Percentiles rank a stretch among this genome's conserved stretches.
Conservation (phyloP, 495 filamentous ascomycete genomes). For the Stereocaulon alpinum region DNA sequence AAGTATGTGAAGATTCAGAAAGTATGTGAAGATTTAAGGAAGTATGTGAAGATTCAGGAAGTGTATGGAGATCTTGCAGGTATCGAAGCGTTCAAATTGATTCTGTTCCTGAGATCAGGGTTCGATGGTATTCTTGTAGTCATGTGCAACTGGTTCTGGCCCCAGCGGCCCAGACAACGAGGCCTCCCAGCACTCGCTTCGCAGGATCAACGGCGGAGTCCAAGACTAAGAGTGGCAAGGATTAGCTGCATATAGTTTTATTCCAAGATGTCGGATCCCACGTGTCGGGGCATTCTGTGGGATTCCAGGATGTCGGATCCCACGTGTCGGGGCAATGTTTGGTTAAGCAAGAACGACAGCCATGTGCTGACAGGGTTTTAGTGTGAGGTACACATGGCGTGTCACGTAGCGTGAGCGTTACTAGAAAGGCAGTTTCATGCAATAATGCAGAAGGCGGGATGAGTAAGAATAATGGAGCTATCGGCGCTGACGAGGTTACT, state of each 20-base stretch:
- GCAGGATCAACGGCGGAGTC: too few relatives aligned
- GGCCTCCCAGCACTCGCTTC: too few relatives aligned
- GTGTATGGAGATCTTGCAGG: background rate
- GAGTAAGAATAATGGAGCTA: background rate
- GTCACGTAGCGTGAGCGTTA: background rate
- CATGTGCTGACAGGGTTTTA: slow-evolving; percentile 1
- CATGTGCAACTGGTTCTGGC: too few relatives aligned
- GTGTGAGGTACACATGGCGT: background rate
- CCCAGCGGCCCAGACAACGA: too few relatives aligned
- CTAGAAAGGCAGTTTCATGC: background rate
- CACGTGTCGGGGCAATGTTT: background rate
- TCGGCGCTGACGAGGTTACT: background rate
- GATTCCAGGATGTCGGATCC: background rate
- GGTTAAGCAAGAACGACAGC: too few relatives aligned
- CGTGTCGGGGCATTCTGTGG: background rate
- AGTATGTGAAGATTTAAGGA: background rate
- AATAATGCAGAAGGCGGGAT: background rate
- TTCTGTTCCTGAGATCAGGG: background rate
- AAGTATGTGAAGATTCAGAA: background rate
- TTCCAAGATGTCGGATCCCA: background rate
- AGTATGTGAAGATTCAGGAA: background rate
- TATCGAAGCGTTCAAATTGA: background rate
- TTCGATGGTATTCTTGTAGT: too few relatives aligned
- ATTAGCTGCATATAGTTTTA: background rate
- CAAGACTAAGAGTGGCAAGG: too few relatives aligned